phyloP scores from a whole-genome alignment of 2,329 filamentous ascomycete species.

The Lithohypha guttulata region DNA sequence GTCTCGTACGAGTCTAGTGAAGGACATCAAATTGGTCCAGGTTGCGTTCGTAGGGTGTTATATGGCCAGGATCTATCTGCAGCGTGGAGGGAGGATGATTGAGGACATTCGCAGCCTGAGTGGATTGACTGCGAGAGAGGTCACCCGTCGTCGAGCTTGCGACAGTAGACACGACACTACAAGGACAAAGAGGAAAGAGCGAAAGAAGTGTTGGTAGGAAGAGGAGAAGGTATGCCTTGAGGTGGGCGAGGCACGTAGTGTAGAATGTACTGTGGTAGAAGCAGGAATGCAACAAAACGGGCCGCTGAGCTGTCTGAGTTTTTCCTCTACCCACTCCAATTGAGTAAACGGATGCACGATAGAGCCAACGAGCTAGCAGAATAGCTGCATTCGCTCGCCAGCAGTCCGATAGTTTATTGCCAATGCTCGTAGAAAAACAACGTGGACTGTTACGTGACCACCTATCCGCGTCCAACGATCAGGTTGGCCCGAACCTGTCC shows the following conservation, averaged over 20 bases:
- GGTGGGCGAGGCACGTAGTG: no score
- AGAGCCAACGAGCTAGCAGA: slow-evolving; percentile 1
- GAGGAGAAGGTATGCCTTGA: not conserved
- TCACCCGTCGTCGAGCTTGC: not conserved
- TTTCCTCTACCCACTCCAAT: not conserved
- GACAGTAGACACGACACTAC: not conserved
- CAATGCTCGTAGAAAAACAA: not conserved
- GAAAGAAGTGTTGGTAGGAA: not conserved
- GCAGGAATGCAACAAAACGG: not conserved
- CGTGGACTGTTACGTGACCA: slow-evolving; percentile 5
- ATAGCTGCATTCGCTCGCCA: slow-evolving; percentile 4
- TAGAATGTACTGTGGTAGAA: no score
- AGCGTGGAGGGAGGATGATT: not conserved
- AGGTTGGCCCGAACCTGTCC: not conserved
- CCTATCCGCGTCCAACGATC: slow-evolving; percentile 1
- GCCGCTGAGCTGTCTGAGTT: slow-evolving; percentile 8
- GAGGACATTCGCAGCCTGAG: no score
- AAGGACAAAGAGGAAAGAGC: not conserved
- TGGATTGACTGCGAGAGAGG: slow-evolving; percentile 1
- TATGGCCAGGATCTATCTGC: no score
- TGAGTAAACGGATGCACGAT: not conserved
- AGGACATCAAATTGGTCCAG: no score
- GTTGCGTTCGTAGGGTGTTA: no score
- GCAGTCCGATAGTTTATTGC: not conserved
- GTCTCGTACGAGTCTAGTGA: no score